phyloP scores from a whole-genome alignment of 805 yeast genomes.

The Yamadazyma scolyti region DNA sequence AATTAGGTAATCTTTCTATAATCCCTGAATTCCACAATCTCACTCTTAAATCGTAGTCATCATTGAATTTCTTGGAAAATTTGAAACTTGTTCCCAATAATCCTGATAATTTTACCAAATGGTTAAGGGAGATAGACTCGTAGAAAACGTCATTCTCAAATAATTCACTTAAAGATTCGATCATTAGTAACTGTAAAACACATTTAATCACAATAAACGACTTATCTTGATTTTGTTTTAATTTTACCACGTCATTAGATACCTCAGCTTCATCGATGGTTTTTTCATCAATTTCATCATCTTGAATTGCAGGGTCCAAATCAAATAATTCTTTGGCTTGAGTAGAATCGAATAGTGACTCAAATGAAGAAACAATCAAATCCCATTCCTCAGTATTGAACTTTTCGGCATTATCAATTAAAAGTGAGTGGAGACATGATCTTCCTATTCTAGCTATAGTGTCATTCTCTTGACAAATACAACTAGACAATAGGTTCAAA shows the following conservation, averaged over 20 bases:
- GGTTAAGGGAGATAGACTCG: conserved; percentile 60
- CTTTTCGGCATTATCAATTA: conserved; percentile 67
- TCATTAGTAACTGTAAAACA: conserved; percentile 83
- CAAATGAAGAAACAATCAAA: conserved; percentile 61
- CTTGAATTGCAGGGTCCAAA: conserved; percentile 39
- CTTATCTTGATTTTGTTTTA: conserved; percentile 49
- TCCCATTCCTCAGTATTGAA: conserved; percentile 74
- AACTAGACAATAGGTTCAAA: conserved; percentile 71
- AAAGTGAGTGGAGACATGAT: conserved; percentile 76
- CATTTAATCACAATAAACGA: conserved; percentile 87
- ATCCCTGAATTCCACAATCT: conserved; percentile 88
- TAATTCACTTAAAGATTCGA: conserved; percentile 79
- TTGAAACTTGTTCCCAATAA: conserved; percentile 66
- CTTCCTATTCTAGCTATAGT: conserved; percentile 94
- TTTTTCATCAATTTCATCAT: conserved; percentile 1
- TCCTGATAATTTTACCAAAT: conserved; percentile 56
- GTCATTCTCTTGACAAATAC: conserved; percentile 96
- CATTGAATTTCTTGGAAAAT: conserved; percentile 85
- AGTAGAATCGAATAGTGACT: conserved; percentile 69
- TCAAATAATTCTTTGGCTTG: conserved; percentile 83
- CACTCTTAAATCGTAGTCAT: conserved; percentile 82
- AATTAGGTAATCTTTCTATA: conserved; percentile 87
- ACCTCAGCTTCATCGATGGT: conserved; percentile 23
- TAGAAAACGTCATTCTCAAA: conserved; percentile 70
- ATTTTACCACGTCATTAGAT: conserved; percentile 22